Base-by-base conservation (phyloP, 1,284 basidiomycete species). In the Spongiforma sp. region DNA sequence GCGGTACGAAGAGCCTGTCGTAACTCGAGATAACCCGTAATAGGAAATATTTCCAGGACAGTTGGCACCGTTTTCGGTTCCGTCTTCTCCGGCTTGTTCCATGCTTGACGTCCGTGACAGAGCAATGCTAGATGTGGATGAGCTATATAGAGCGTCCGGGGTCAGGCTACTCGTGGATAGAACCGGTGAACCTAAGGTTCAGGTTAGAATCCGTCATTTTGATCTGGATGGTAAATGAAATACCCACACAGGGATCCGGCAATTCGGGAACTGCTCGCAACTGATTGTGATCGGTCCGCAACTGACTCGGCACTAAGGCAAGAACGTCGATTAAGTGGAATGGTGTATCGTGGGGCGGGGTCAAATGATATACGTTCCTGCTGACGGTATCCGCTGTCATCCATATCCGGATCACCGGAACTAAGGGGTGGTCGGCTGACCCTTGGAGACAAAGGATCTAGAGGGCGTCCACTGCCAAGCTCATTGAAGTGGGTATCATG, bases 51-150 rank as follows among this genome's bases (percentile, higher is more conserved):
- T 59, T 26, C 21, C 57, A 11, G 67, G 46, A 59, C 24, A 55
- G n/a, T 26, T 24, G 14, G 62, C 57, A 21, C 37, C 12, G 33
- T 54, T 56, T 53, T 57, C 60, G 15, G 14, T 43, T 50, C 55
- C 62, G 57, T 78, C 67, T 67, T 82, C 80, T 15, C 73, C 75
- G 26, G 75, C 69, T 60, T 78, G 77, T 41, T 80, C 80, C 26
- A 81, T 73, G 64, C 80, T 82, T 14, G 78, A 78, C 32, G 75
- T 74, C 41, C 82, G 77, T 28, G 79, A 70, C 39, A 75, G 72
- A 67, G 57, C 66, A 62, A 72, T 59, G 59, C 71, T 69, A 12
- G 72, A 72, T 17, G 71, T 41, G 5, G 76, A 73, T 14, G 69
- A 73, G 28, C 59, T 60, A 48, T 34, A 32, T 9, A 57, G 19